phyloP scores from a whole-genome alignment of 257 asterid genomes.

The Paraleonurus japonicus region DNA sequence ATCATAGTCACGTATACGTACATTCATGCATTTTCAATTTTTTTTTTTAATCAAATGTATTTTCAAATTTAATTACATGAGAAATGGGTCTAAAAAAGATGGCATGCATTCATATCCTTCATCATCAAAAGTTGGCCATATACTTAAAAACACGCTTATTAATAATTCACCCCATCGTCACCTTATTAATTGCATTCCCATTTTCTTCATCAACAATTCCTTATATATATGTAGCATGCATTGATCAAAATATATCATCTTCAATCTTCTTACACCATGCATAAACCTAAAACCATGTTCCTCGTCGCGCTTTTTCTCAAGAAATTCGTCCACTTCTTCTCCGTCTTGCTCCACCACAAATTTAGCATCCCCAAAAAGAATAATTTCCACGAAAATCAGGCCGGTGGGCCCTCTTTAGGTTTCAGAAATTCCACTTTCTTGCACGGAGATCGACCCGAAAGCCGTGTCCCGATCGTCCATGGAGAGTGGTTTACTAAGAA shows the following conservation, averaged over 20 bases:
- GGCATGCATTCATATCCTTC: not conserved
- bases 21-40: not conserved
- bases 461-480: conserved; percentile 31
- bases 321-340: conserved; percentile 9
- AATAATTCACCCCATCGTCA: not conserved
- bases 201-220: not conserved
- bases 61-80: too few species aligned
- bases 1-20: not conserved
- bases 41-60: too few species aligned
- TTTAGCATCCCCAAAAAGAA: not conserved
- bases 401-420: not conserved
- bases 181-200: conserved; percentile 3
- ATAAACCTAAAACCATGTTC: not conserved
- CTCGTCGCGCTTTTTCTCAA: conserved; percentile 12
- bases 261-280: conserved; percentile 1
- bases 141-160: not conserved
- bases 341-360: conserved; percentile 15
- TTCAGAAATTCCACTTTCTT: conserved; percentile 23
- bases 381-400: not conserved
- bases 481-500: conserved; percentile 37
- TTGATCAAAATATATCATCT: not conserved
- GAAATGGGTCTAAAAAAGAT: too few species aligned
- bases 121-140: not conserved
- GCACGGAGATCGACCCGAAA: conserved; percentile 21
- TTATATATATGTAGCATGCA: not conserved